phyloP scores from a whole-genome alignment of 805 yeast species.

The Wickerhamomyces bovis region DNA sequence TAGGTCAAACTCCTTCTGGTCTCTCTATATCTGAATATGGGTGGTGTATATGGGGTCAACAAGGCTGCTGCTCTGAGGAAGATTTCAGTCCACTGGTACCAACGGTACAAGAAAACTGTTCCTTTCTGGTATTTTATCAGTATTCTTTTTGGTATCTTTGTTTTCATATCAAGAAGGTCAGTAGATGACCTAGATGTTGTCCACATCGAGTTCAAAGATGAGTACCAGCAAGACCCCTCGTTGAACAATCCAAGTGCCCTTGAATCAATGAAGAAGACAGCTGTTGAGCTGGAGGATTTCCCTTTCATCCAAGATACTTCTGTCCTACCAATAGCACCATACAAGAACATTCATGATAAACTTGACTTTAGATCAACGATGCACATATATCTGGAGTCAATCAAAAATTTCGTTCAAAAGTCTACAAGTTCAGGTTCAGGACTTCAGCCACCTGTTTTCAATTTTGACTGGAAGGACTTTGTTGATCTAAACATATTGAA shows the following conservation, averaged over 20 bases:
- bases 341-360: constrained; percentile 28
- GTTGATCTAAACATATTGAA: constrained; percentile 39
- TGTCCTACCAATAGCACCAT: constrained; percentile 34
- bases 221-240: constrained; percentile 11
- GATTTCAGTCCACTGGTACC: not conserved
- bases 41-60: not conserved
- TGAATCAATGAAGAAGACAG: constrained; percentile 14
- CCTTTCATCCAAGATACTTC: constrained; percentile 27
- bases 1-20: no score
- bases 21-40: not conserved
- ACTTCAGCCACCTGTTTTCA: constrained; percentile 27
- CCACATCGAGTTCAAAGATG: constrained; percentile 15
- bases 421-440: constrained; percentile 19
- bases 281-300: constrained; percentile 21
- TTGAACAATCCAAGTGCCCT: constrained; percentile 15
- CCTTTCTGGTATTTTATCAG: constrained; percentile 19
- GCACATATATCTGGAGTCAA: constrained; percentile 28
- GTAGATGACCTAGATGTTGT: constrained; percentile 12
- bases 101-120: constrained; percentile 8
- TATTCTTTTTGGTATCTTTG: constrained; percentile 16
- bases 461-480: constrained; percentile 55
- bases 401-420: constrained; percentile 26
- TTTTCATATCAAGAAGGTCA: constrained; percentile 9
- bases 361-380: constrained; percentile 31
- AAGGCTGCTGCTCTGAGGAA: not conserved